Percentiles rank a stretch among this genome's conserved stretches.
Evolutionary conservation across 805 yeast species (phyloP).

Genomic region (Starmerella stellata): DNA sequence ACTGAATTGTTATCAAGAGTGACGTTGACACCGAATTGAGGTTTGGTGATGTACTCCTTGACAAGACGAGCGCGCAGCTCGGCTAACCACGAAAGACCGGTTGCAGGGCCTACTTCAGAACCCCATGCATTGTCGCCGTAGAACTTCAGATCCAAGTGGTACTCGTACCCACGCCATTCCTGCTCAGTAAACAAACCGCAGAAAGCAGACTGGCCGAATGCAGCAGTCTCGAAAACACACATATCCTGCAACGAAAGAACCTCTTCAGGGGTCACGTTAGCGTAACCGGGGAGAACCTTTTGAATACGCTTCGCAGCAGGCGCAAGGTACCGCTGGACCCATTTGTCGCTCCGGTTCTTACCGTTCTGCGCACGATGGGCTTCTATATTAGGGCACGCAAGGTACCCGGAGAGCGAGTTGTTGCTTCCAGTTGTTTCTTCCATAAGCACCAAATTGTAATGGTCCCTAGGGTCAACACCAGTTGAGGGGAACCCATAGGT

Average conservation of each 20-base stretch:
- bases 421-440: conserved; percentile 21
- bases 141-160: conserved; percentile 38
- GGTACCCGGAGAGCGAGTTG: conserved; percentile 26
- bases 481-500: conserved; percentile 21
- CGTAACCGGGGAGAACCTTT: conserved; percentile 34
- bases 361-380: conserved; percentile 18
- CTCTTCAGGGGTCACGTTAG: conserved; percentile 34
- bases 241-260: conserved; percentile 35
- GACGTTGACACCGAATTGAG: conserved; percentile 31
- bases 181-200: conserved; percentile 51
- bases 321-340: conserved; percentile 30
- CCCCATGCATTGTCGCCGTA: conserved; percentile 54
- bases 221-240: conserved; percentile 64
- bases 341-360: conserved; percentile 17
- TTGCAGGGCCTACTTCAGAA: conserved; percentile 29
- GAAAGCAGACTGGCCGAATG: conserved; percentile 45
- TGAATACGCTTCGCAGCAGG: conserved; percentile 42
- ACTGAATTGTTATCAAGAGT: conserved; percentile 21
- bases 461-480: conserved; percentile 18
- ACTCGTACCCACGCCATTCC: conserved; percentile 46
- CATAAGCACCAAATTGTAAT: conserved; percentile 23
- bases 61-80: conserved; percentile 29
- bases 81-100: conserved; percentile 41
- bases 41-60: conserved; percentile 33
- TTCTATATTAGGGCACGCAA: conserved; percentile 24